phyloP scores from a whole-genome alignment of 257 asterid species.

The Penstemon barbatus region DNA sequence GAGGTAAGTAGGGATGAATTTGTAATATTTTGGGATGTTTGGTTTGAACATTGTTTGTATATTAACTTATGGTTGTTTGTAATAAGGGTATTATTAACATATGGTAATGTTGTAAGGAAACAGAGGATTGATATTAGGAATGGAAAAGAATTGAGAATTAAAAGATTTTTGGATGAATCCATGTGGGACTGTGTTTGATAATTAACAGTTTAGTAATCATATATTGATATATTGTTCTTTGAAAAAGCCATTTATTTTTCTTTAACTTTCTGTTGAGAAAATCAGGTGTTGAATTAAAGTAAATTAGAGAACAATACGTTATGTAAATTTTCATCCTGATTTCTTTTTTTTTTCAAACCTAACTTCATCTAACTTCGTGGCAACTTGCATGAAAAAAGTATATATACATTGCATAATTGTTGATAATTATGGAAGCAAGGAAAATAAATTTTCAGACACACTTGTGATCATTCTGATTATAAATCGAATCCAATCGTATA shows the following conservation, averaged over 20 bases:
- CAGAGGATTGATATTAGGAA: constrained; percentile 20
- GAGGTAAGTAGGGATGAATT: constrained; percentile 35
- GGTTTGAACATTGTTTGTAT: constrained; percentile 51
- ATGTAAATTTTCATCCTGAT: not conserved
- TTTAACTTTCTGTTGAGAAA: constrained; percentile 46
- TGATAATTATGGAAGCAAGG: not conserved
- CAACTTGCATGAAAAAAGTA: not conserved
- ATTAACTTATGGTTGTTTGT: constrained; percentile 40
- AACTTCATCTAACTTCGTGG: constrained; percentile 4
- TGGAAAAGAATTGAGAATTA: constrained; percentile 12
- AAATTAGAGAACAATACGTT: constrained; percentile 8
- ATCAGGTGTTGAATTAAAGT: constrained; percentile 16
- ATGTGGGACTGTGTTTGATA: constrained; percentile 32
- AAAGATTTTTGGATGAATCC: constrained; percentile 31
- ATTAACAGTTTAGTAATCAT: not conserved
- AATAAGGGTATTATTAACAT: constrained; percentile 14
- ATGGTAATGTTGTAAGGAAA: constrained; percentile 27
- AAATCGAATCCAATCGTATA: too few species aligned
- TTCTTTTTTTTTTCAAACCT: not conserved
- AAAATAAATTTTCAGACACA: too few species aligned
- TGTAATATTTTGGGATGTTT: constrained; percentile 35
- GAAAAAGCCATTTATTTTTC: not conserved
- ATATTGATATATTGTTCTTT: constrained; percentile 15
- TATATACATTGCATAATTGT: too few species aligned
- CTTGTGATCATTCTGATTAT: too few species aligned